Evolutionary conservation across 2,329 filamentous ascomycete genomes (phyloP).

Genomic region (Teratosphaeria pseudoeucalypti): DNA sequence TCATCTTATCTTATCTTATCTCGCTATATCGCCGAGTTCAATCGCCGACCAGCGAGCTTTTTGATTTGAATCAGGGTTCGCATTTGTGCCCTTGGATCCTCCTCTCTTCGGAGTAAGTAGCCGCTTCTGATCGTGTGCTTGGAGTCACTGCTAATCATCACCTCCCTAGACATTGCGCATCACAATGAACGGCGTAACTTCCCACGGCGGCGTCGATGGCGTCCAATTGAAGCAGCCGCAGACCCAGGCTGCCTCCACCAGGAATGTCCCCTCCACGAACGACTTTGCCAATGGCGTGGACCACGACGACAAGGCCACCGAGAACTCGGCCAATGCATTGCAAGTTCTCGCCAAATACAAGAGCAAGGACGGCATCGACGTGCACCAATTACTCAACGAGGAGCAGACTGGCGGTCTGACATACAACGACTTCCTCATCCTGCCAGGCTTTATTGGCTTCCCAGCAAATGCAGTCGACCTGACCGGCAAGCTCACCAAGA

Average conservation of each 20-base stretch:
- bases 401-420: conserved; percentile 87
- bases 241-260: conserved; percentile 19
- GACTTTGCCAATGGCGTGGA: background rate
- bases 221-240: conserved; percentile 16
- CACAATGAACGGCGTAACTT: conserved; percentile 58
- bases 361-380: conserved; percentile 73
- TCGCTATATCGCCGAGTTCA: background rate
- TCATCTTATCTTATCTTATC: background rate
- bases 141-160: background rate
- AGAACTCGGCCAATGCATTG: conserved; percentile 43
- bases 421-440: conserved; percentile 83
- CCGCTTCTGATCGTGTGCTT: background rate
- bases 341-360: conserved; percentile 61
- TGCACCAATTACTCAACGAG: conserved; percentile 80
- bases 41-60: background rate
- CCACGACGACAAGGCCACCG: conserved; percentile 9
- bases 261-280: background rate
- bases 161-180: conserved; percentile 26
- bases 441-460: conserved; percentile 98
- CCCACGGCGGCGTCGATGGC: conserved; percentile 25
- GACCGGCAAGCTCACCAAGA: conserved; percentile 88
- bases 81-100: background rate
- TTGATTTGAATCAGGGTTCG: background rate
- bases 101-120: background rate
- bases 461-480: conserved; percentile 79